Evolutionary conservation across 768 basidiomycete species (phyloP).

Genomic region (Suillus subluteus): DNA sequence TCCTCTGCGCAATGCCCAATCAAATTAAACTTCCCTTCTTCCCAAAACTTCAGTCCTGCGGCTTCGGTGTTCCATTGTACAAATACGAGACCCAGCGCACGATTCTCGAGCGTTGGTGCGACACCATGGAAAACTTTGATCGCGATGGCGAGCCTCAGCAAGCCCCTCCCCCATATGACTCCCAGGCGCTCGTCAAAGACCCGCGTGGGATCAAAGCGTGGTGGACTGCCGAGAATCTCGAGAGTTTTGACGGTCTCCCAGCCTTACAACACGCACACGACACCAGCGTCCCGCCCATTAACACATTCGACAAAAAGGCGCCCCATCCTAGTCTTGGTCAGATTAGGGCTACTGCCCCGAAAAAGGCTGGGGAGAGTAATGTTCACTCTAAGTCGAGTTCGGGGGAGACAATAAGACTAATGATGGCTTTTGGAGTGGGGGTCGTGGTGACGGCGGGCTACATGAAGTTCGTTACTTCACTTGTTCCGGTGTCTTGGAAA

Average conservation of each 20-base stretch:
- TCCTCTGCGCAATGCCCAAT: background rate
- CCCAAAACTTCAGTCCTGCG: slow-evolving; percentile 54
- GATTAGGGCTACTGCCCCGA: background rate
- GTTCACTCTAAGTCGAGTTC: background rate
- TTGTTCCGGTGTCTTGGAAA: background rate
- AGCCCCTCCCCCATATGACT: slow-evolving; percentile 10
- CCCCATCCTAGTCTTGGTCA: slow-evolving; percentile 7
- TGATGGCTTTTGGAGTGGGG: slow-evolving; percentile 36
- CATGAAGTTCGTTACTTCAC: slow-evolving; percentile 16
- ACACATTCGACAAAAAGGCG: slow-evolving; percentile 24
- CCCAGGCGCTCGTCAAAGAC: slow-evolving; percentile 18
- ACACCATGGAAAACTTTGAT: slow-evolving; percentile 48
- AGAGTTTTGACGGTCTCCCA: slow-evolving; percentile 61
- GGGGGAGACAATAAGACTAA: slow-evolving; percentile 13
- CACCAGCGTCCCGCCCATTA: slow-evolving; percentile 20
- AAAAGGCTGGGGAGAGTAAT: slow-evolving; percentile 4
- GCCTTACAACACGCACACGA: slow-evolving; percentile 42
- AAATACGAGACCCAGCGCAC: slow-evolving; percentile 59
- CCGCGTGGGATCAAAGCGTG: slow-evolving; percentile 54
- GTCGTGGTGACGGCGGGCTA: slow-evolving; percentile 22
- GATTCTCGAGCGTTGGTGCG: slow-evolving; percentile 50
- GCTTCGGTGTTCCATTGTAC: slow-evolving; percentile 65
- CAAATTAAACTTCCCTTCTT: background rate
- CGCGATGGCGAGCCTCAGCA: slow-evolving; percentile 13
- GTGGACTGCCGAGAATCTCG: slow-evolving; percentile 54